phyloP scores from a whole-genome alignment of 2,329 filamentous ascomycete species.

The Albifimbria verrucaria region DNA sequence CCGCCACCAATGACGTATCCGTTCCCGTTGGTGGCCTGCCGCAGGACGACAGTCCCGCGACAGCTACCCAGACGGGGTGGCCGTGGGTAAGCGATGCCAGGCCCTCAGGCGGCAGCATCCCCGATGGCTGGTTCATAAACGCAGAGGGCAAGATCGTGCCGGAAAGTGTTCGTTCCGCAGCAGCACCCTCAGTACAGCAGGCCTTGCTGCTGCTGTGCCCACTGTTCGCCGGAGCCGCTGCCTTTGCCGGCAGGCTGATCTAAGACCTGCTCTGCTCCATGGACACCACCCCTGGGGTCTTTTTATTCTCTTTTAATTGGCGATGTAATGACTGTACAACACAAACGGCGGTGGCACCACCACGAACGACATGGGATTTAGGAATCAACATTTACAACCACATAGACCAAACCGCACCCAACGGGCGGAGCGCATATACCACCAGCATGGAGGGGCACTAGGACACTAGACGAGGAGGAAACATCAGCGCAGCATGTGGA shows the following conservation, averaged over 20 bases:
- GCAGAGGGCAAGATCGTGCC: constrained; percentile 76
- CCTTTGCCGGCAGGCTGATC: constrained; percentile 13
- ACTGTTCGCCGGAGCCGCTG: constrained; percentile 20
- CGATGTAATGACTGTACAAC: neutral
- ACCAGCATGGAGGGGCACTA: neutral
- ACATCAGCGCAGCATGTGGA: neutral
- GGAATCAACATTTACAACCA: no score
- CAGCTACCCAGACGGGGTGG: constrained; percentile 58
- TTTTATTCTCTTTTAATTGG: neutral
- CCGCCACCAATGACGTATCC: constrained; percentile 60
- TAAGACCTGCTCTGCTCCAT: neutral
- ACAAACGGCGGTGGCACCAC: neutral
- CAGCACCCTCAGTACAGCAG: constrained; percentile 14
- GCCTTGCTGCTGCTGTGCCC: constrained; percentile 20
- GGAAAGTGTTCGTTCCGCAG: constrained; percentile 45
- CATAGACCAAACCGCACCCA: no score
- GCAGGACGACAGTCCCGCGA: constrained; percentile 49
- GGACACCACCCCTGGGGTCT: neutral
- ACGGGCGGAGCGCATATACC: neutral
- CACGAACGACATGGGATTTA: no score
- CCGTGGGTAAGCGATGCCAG: constrained; percentile 62
- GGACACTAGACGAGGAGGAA: neutral
- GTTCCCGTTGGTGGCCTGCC: constrained; percentile 70
- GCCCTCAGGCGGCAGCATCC: constrained; percentile 56
- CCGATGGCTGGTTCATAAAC: constrained; percentile 78